These are phyloP conservation scores for Diddensiella transvaalensis DNA, from an alignment of 805 yeast genomes.

Conservation along the genomic window DNA sequence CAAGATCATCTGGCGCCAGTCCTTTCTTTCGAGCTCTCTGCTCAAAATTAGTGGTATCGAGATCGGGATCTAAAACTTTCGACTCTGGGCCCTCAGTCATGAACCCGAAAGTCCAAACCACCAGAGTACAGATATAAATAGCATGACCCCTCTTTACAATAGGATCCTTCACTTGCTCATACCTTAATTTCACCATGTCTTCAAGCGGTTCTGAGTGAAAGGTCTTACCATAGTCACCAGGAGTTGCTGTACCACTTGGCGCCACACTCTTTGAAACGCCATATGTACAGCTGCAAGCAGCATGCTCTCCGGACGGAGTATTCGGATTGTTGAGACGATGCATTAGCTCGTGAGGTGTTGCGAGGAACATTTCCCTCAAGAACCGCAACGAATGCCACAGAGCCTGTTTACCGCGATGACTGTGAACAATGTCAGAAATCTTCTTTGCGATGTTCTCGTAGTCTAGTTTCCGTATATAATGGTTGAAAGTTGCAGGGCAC, in stretches of 20 bases:
- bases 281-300: constrained; percentile 20
- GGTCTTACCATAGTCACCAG: constrained; percentile 17
- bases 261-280: constrained; percentile 16
- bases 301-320: constrained; percentile 10
- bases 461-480: constrained; percentile 50
- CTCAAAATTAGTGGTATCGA: constrained; percentile 1
- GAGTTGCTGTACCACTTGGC: constrained; percentile 23
- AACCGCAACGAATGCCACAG: constrained; percentile 60
- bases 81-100: constrained; percentile 32
- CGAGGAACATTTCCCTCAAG: constrained; percentile 56
- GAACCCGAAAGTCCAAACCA: constrained; percentile 34
- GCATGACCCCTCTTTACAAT: constrained; percentile 30
- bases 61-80: constrained; percentile 12
- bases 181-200: constrained; percentile 17
- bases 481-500: constrained; percentile 76
- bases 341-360: constrained; percentile 43
- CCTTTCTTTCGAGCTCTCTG: constrained; percentile 7
- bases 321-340: constrained; percentile 3
- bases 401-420: constrained; percentile 47
- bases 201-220: constrained; percentile 9
- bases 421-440: constrained; percentile 50
- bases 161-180: constrained; percentile 27
- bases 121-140: constrained; percentile 28
- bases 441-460: constrained; percentile 47
- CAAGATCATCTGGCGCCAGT: constrained; percentile 13